Percentiles rank a stretch among this genome's conserved stretches.
Evolutionary conservation across 306 rosid genomes (phyloP).

Genomic region (Corylus heterophylla): DNA sequence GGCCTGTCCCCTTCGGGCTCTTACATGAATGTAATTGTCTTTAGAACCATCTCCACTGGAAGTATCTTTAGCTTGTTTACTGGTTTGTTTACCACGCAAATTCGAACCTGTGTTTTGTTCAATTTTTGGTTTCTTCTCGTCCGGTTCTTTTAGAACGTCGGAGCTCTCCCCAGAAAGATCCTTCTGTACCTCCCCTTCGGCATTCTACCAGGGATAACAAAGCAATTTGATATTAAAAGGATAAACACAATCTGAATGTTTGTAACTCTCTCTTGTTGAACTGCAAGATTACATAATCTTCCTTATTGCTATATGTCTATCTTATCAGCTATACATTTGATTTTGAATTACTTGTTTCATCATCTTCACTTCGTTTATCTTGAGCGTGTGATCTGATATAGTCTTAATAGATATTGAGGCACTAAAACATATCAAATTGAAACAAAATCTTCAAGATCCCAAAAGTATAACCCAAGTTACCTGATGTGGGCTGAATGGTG

Average conservation of each 20-base stretch:
- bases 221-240: conserved; percentile 27
- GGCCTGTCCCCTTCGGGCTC: conserved; percentile 99
- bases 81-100: conserved; percentile 58
- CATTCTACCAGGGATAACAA: conserved; percentile 48
- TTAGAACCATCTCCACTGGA: conserved; percentile 74
- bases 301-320: too few species aligned
- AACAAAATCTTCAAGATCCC: conserved; percentile 20
- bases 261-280: too few species aligned
- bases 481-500: conserved; percentile 63
- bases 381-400: too few species aligned
- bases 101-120: conserved; percentile 56
- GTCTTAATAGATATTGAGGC: not conserved
- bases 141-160: conserved; percentile 55
- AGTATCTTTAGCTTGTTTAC: conserved; percentile 69
- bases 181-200: conserved; percentile 56
- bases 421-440: conserved; percentile 21
- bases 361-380: too few species aligned
- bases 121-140: conserved; percentile 60
- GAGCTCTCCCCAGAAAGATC: conserved; percentile 63
- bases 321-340: too few species aligned
- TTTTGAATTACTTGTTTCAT: too few species aligned
- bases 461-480: conserved; percentile 37
- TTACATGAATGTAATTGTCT: conserved; percentile 89
- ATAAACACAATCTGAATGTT: too few species aligned
- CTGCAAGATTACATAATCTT: too few species aligned